phyloP scores from a whole-genome alignment of 2,329 filamentous ascomycete genomes.

The Fusarium verticillioides region DNA sequence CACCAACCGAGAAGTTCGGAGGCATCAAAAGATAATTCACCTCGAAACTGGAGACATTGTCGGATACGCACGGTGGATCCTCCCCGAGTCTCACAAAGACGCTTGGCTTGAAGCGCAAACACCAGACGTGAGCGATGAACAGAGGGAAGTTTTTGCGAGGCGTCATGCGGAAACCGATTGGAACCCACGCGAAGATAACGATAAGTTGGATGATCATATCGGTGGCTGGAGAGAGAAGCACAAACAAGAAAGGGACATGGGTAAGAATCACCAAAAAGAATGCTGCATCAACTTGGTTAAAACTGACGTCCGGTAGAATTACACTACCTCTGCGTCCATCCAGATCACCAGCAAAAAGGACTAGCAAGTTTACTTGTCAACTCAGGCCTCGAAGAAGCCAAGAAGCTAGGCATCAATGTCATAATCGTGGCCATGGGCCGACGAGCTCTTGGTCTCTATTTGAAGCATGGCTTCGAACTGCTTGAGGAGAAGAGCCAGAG shows the following conservation, averaged over 20 bases:
- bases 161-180: constrained; percentile 1
- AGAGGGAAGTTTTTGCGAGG: neutral
- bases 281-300: neutral
- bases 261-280: neutral
- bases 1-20: constrained; percentile 20
- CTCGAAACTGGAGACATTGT: constrained; percentile 34
- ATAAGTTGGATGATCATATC: constrained; percentile 20
- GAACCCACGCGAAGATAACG: neutral
- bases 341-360: constrained; percentile 35
- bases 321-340: constrained; percentile 39
- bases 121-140: constrained; percentile 15
- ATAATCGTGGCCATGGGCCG: constrained; percentile 34
- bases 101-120: constrained; percentile 30
- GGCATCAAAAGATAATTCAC: constrained; percentile 38
- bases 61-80: constrained; percentile 36
- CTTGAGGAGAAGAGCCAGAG: constrained; percentile 13
- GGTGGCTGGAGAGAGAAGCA: constrained; percentile 17
- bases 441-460: constrained; percentile 24
- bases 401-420: constrained; percentile 28
- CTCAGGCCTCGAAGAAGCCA: constrained; percentile 35
- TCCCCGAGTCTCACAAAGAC: constrained; percentile 13
- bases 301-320: constrained; percentile 19
- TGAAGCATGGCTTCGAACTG: constrained; percentile 33
- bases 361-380: constrained; percentile 37
- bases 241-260: constrained; percentile 16